phyloP scores from a whole-genome alignment of 345 rosid genomes.

The Eucalyptus coolabah region DNA sequence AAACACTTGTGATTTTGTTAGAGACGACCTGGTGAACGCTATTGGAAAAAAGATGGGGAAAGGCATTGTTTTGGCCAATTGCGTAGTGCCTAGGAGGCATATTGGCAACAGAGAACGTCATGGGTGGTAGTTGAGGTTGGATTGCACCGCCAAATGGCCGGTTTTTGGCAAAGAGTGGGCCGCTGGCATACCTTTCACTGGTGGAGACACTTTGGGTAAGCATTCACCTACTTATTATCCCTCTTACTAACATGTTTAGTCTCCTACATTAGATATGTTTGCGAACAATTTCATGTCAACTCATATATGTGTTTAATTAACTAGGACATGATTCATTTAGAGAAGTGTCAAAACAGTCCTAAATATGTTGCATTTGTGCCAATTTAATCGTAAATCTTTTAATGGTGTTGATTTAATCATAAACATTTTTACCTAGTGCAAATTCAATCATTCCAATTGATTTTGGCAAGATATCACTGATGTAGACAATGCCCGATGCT shows the following conservation, averaged over 20 bases:
- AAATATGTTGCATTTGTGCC: too few species aligned
- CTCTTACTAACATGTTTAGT: neutral
- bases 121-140: neutral
- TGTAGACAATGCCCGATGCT: fast-evolving
- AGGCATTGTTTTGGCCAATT: neutral
- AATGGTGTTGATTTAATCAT: too few species aligned
- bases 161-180: slow-evolving; percentile 1
- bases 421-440: too few species aligned
- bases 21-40: neutral
- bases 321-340: neutral
- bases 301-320: neutral
- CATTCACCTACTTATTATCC: neutral
- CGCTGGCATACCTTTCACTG: neutral
- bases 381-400: too few species aligned
- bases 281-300: neutral
- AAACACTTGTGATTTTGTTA: too few species aligned
- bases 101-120: neutral
- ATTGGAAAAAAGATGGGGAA: neutral
- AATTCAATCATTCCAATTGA: too few species aligned
- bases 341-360: too few species aligned
- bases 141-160: neutral
- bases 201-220: slow-evolving; percentile 6
- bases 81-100: neutral
- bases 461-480: too few species aligned
- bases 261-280: neutral